phyloP scores from a whole-genome alignment of 768 basidiomycete genomes.

The Tylopilus vinaceipallidus region DNA sequence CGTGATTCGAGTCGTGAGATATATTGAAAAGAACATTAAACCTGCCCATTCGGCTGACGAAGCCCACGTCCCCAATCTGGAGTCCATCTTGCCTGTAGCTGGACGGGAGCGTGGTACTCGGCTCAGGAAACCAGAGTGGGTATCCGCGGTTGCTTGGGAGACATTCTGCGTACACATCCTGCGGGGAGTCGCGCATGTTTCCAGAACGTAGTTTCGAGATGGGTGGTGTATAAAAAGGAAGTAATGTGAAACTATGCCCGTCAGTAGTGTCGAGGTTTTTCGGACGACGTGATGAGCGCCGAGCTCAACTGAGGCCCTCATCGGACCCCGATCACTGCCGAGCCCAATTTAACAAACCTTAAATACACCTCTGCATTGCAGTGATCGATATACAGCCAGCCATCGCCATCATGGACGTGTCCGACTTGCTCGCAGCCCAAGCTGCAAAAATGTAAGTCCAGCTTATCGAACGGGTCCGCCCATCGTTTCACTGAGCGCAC shows the following conservation, averaged over 20 bases:
- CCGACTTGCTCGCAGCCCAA: constrained; percentile 72
- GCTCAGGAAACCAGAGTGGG: constrained; percentile 32
- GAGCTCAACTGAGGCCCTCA: too few species aligned
- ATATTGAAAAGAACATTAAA: constrained; percentile 37
- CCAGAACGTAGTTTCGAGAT: too few species aligned
- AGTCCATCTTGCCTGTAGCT: constrained; percentile 25
- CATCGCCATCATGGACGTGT: constrained; percentile 70
- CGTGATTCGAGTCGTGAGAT: not conserved
- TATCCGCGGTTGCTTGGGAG: constrained; percentile 21
- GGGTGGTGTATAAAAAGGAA: too few species aligned
- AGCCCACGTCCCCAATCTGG: constrained; percentile 36
- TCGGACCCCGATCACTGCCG: too few species aligned
- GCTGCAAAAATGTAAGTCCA: constrained; percentile 63
- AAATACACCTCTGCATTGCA: too few species aligned
- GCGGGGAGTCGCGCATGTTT: not conserved
- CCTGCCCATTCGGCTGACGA: constrained; percentile 21
- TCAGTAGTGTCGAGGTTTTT: too few species aligned
- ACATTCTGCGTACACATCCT: not conserved
- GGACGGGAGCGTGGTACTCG: constrained; percentile 18
- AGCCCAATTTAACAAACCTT: too few species aligned
- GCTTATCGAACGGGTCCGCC: not conserved
- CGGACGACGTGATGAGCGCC: too few species aligned
- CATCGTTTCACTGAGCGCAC: not conserved
- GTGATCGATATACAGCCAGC: too few species aligned
- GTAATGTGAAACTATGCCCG: too few species aligned